Evolutionary conservation across 306 rosid species (phyloP).

Genomic region (Luffa acutangula): DNA sequence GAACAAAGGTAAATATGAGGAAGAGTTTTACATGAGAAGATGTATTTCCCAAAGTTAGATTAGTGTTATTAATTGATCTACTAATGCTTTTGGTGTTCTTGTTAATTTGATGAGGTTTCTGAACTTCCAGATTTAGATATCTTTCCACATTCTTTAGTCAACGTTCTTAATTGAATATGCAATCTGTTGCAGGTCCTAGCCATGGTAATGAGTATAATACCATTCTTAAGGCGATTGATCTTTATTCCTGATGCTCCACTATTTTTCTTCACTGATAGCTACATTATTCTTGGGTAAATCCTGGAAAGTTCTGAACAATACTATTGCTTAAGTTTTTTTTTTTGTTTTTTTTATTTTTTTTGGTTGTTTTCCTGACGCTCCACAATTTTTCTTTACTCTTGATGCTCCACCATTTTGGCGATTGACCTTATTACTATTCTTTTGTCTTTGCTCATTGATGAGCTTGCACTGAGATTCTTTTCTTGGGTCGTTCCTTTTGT

Average conservation of each 20-base stretch:
- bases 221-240: conserved; percentile 19
- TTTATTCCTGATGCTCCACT: conserved; percentile 67
- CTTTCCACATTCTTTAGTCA: not conserved
- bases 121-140: not conserved
- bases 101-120: not conserved
- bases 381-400: too few species aligned
- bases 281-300: conserved; percentile 87
- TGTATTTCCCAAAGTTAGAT: not conserved
- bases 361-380: not conserved
- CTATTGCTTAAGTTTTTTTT: too few species aligned
- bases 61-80: not conserved
- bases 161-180: not conserved
- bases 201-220: too few species aligned
- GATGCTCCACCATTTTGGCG: too few species aligned
- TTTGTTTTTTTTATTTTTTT: not conserved
- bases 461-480: not conserved
- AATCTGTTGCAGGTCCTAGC: not conserved
- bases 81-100: not conserved
- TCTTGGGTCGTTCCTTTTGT: not conserved
- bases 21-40: not conserved
- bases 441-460: not conserved
- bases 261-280: conserved; percentile 91
- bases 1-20: not conserved
- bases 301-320: conserved; percentile 10
- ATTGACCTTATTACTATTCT: too few species aligned